Evolutionary conservation across 805 yeast species (phyloP).

Genomic region (Starmerella apicola): DNA sequence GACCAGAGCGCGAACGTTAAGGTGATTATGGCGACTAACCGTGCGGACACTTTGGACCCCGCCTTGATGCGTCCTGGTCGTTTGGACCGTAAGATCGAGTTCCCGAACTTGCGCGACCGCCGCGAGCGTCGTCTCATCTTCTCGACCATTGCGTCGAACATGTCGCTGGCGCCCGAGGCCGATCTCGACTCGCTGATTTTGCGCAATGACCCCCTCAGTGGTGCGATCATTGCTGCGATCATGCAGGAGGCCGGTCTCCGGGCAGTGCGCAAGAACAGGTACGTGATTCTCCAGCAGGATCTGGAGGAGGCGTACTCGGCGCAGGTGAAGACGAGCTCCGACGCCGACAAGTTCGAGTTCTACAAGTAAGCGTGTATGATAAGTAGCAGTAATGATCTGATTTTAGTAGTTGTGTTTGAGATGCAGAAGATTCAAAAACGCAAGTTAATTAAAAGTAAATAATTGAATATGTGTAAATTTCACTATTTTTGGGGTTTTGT

Average conservation of each 20-base stretch:
- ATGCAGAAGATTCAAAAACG: no score
- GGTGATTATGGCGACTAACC: slow-evolving; percentile 98
- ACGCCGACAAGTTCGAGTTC: slow-evolving; percentile 95
- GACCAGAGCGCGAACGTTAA: slow-evolving; percentile 92
- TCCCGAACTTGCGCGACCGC: slow-evolving; percentile 90
- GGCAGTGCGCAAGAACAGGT: slow-evolving; percentile 96
- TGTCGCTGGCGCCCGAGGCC: slow-evolving; percentile 96
- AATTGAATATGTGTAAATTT: no score
- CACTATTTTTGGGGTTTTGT: no score
- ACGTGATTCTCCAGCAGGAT: slow-evolving; percentile 90
- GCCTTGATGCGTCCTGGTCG: slow-evolving; percentile 97
- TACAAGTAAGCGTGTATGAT: no score
- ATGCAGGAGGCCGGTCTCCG: slow-evolving; percentile 99
- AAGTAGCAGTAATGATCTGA: no score
- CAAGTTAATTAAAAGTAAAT: no score
- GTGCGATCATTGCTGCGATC: slow-evolving; percentile 93
- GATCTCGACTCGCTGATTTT: slow-evolving; percentile 89
- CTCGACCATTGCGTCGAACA: slow-evolving; percentile 88
- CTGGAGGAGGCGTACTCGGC: slow-evolving; percentile 95
- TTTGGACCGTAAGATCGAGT: slow-evolving; percentile 94
- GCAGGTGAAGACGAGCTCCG: slow-evolving; percentile 91
- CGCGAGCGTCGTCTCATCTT: slow-evolving; percentile 96
- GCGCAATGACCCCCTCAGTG: slow-evolving; percentile 93
- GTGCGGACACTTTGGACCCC: slow-evolving; percentile 98
- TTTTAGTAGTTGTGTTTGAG: no score